These are phyloP conservation scores for Metschnikowia reukaufii DNA, from an alignment of 805 yeast species.

Conservation along the genomic window DNA sequence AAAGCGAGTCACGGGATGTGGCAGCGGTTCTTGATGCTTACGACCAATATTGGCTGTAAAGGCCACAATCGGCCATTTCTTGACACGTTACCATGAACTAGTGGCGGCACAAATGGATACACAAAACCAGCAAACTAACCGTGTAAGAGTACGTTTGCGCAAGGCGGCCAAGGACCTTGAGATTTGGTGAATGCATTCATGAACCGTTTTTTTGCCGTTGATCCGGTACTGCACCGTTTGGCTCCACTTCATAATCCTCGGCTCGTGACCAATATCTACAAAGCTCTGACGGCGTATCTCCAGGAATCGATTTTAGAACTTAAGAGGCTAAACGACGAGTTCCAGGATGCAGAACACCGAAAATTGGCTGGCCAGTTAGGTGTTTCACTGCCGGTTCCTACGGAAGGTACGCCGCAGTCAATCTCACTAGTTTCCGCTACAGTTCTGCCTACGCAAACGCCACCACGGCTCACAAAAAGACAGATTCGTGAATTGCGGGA, in stretches of 20 bases:
- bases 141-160: conserved; percentile 25
- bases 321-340: conserved; percentile 54
- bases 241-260: conserved; percentile 13
- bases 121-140: conserved; percentile 19
- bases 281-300: conserved; percentile 56
- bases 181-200: conserved; percentile 25
- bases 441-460: conserved; percentile 4
- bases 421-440: conserved; percentile 6
- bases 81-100: conserved; percentile 24
- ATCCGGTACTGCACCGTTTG: conserved; percentile 1
- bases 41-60: conserved; percentile 25
- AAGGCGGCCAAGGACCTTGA: conserved; percentile 35
- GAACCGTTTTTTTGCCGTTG: conserved; percentile 9
- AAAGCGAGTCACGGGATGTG: conserved; percentile 1
- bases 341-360: conserved; percentile 32
- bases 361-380: conserved; percentile 17
- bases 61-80: conserved; percentile 22
- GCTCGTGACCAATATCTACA: conserved; percentile 53
- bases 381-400: background rate
- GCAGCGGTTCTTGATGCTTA: conserved; percentile 22
- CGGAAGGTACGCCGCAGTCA: conserved; percentile 1
- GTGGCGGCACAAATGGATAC: conserved; percentile 14
- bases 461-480: conserved; percentile 43
- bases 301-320: conserved; percentile 67
- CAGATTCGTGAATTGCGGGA: conserved; percentile 64